These are phyloP conservation scores for Entomortierella parvispora DNA, from an alignment of 192 early-diverging fungal species.

Conservation along the genomic window DNA sequence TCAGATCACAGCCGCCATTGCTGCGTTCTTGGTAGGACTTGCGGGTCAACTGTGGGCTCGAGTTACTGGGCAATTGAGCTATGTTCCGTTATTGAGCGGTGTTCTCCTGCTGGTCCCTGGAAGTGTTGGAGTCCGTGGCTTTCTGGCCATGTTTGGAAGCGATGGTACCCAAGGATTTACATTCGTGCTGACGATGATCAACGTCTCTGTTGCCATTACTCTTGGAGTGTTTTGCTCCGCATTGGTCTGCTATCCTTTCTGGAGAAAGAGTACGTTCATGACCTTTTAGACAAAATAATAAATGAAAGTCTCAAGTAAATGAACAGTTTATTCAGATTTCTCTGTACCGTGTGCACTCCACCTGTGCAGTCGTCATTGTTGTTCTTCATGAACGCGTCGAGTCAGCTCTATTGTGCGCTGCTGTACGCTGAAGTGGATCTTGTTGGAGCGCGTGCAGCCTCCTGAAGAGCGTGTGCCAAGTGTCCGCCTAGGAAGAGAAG, in stretches of 20 bases:
- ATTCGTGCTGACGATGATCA: slow-evolving; percentile 54
- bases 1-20: slow-evolving; percentile 27
- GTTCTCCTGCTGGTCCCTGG: slow-evolving; percentile 55
- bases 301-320: background rate
- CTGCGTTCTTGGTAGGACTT: slow-evolving; percentile 51
- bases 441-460: too few relatives aligned
- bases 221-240: slow-evolving; percentile 52
- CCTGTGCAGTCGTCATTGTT: too few relatives aligned
- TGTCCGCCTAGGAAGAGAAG: too few relatives aligned
- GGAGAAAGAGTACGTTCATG: slow-evolving; percentile 50
- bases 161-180: slow-evolving; percentile 39
- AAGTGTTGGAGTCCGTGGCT: slow-evolving; percentile 50
- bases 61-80: slow-evolving; percentile 47
- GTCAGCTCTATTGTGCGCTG: too few relatives aligned
- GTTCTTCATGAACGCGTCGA: too few relatives aligned
- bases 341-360: too few relatives aligned
- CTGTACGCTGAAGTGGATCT: too few relatives aligned
- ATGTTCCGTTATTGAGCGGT: slow-evolving; percentile 54
- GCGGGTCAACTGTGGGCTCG: slow-evolving; percentile 52
- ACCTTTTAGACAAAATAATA: slow-evolving; percentile 33
- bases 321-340: background rate
- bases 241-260: slow-evolving; percentile 50
- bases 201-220: slow-evolving; percentile 48
- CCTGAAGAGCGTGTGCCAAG: too few relatives aligned
- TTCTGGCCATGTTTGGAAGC: slow-evolving; percentile 43